Conservation (phyloP, 371 early-diverging fungal species). For the Mucor circinelloides region DNA sequence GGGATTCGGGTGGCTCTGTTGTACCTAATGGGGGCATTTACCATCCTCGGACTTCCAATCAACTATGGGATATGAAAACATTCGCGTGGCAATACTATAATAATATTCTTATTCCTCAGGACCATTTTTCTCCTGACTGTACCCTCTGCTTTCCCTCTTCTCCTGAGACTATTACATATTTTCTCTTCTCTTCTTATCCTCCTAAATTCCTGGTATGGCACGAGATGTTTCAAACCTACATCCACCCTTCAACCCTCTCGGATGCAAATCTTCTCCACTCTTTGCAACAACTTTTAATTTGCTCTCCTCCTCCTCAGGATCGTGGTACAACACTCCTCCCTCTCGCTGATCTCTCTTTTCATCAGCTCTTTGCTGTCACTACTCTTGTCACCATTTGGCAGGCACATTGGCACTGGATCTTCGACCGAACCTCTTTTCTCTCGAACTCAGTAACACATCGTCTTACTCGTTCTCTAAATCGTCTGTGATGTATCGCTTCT, state of each 20-base stretch:
- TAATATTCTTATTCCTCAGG: no score
- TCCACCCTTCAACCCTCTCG: neutral
- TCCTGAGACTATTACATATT: neutral
- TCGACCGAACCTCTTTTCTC: neutral
- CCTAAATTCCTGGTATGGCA: neutral
- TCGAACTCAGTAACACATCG: neutral
- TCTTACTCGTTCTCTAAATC: neutral
- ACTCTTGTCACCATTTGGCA: neutral
- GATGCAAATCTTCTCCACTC: neutral
- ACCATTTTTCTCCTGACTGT: no score
- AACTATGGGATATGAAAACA: no score
- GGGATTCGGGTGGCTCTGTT: no score
- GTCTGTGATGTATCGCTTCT: no score
- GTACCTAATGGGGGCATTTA: no score
- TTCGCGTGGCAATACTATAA: no score
- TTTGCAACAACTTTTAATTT: neutral
- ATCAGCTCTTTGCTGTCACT: slow-evolving; percentile 2
- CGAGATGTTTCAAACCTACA: neutral
- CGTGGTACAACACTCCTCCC: neutral
- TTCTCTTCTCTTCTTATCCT: neutral
- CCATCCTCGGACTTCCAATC: no score
- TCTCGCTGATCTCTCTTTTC: neutral
- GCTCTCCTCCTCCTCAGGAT: neutral
- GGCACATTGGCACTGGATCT: neutral
- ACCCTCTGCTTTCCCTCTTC: no score